Evolutionary conservation across 208 protist genomes (phyloP).

Genomic region (Crithidia brevicula): DNA sequence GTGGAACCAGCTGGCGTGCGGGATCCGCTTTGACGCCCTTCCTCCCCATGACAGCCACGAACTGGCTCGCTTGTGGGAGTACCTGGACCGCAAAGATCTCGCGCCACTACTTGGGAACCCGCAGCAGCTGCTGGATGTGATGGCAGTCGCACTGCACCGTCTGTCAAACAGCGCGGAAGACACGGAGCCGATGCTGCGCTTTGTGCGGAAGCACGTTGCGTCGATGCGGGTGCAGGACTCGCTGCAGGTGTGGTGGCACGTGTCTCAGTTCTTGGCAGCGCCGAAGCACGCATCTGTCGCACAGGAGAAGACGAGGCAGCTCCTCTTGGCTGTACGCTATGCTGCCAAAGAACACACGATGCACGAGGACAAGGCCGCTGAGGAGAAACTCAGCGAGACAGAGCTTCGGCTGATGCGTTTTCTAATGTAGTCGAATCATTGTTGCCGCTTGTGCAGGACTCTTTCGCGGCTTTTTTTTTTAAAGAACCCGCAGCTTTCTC

Average conservation of each 20-base stretch:
- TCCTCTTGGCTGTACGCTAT: slow-evolving; percentile 31
- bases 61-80: slow-evolving; percentile 22
- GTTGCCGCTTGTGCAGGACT: no score
- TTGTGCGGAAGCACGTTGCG: slow-evolving; percentile 41
- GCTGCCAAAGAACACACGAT: slow-evolving; percentile 22
- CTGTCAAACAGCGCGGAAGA: slow-evolving; percentile 4
- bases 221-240: slow-evolving; percentile 56
- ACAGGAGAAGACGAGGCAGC: slow-evolving; percentile 16
- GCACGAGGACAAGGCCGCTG: slow-evolving; percentile 12
- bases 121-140: slow-evolving; percentile 47
- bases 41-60: slow-evolving; percentile 22
- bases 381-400: slow-evolving; percentile 36
- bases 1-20: slow-evolving; percentile 51
- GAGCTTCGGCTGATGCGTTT: no score
- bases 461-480: not conserved
- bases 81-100: slow-evolving; percentile 51
- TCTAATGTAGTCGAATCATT: no score
- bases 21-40: slow-evolving; percentile 34
- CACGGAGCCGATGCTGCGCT: slow-evolving; percentile 29
- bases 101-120: slow-evolving; percentile 42
- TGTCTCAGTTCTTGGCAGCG: slow-evolving; percentile 19
- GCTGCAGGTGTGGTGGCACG: slow-evolving; percentile 49
- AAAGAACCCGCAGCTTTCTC: no score
- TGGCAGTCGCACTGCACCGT: slow-evolving; percentile 38
- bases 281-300: not conserved